Percentiles rank a stretch among this genome's conserved stretches.
These are phyloP conservation scores for Phytophthora europaea DNA, from an alignment of 352 stramenopile genomes.

Conservation along the genomic window DNA sequence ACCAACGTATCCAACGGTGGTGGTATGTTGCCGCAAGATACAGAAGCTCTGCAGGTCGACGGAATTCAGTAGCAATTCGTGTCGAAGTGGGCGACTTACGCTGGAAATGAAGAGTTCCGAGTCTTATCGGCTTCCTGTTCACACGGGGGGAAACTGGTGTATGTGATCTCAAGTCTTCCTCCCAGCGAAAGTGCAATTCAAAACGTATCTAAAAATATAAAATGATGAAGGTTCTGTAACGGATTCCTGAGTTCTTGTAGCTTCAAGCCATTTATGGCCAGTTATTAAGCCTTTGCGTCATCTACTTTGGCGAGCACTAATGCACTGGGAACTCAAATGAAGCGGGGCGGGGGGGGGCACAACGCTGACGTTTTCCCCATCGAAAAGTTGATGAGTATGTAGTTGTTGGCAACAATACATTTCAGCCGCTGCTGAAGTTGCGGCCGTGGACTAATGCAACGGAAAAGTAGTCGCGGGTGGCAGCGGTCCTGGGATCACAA, in stretches of 20 bases:
- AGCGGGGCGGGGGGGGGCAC: background rate
- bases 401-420: background rate
- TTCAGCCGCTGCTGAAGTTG: background rate
- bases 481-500: background rate
- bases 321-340: conserved; percentile 7
- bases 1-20: background rate
- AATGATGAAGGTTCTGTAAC: conserved; percentile 4
- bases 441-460: background rate
- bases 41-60: background rate
- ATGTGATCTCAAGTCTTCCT: conserved; percentile 1
- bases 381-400: conserved; percentile 1
- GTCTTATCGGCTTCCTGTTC: conserved; percentile 31
- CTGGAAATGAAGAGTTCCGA: conserved; percentile 4
- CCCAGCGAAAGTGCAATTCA: background rate
- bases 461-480: background rate
- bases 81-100: background rate
- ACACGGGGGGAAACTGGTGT: background rate
- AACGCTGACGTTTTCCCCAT: conserved; percentile 18
- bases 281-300: conserved; percentile 8
- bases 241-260: background rate
- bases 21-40: background rate
- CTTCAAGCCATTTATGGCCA: conserved; percentile 15
- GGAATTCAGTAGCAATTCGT: background rate
- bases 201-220: conserved; percentile 3
- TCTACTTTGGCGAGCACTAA: background rate